phyloP scores from a whole-genome alignment of 768 basidiomycete genomes.

The Epithele typhae region DNA sequence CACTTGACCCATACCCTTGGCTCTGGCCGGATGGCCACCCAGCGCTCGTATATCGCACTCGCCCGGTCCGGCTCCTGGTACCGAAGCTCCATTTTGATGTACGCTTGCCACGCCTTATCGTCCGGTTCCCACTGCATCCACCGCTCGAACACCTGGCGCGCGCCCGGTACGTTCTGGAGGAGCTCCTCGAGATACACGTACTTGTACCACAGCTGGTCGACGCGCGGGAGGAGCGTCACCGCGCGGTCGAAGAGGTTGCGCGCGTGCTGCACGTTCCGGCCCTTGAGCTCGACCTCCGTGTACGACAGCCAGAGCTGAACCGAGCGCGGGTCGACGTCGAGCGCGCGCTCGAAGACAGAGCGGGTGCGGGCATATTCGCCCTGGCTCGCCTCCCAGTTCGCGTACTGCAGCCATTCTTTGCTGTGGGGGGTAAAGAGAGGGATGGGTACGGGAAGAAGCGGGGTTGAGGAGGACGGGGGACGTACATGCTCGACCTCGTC shows the following conservation, averaged over 20 bases:
- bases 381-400: slow-evolving; percentile 92
- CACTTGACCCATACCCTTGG: slow-evolving; percentile 64
- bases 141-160: slow-evolving; percentile 95
- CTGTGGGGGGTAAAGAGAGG: slow-evolving; percentile 30
- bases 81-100: slow-evolving; percentile 95
- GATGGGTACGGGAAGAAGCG: background rate
- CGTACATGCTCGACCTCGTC: slow-evolving; percentile 77
- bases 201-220: slow-evolving; percentile 99
- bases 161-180: slow-evolving; percentile 92
- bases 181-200: slow-evolving; percentile 98
- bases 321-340: slow-evolving; percentile 91
- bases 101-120: slow-evolving; percentile 99
- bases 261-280: slow-evolving; percentile 94
- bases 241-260: slow-evolving; percentile 97
- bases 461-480: slow-evolving; percentile 2
- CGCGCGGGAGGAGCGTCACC: slow-evolving; percentile 91
- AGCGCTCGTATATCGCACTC: slow-evolving; percentile 88
- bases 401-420: slow-evolving; percentile 85
- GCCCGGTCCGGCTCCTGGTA: slow-evolving; percentile 91
- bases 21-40: slow-evolving; percentile 71
- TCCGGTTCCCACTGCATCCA: slow-evolving; percentile 99
- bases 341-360: slow-evolving; percentile 93
- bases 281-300: slow-evolving; percentile 97
- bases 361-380: slow-evolving; percentile 94
- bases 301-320: slow-evolving; percentile 92